Evolutionary conservation across 2,329 filamentous ascomycete genomes (phyloP).

Genomic region (Botryotinia convoluta): DNA sequence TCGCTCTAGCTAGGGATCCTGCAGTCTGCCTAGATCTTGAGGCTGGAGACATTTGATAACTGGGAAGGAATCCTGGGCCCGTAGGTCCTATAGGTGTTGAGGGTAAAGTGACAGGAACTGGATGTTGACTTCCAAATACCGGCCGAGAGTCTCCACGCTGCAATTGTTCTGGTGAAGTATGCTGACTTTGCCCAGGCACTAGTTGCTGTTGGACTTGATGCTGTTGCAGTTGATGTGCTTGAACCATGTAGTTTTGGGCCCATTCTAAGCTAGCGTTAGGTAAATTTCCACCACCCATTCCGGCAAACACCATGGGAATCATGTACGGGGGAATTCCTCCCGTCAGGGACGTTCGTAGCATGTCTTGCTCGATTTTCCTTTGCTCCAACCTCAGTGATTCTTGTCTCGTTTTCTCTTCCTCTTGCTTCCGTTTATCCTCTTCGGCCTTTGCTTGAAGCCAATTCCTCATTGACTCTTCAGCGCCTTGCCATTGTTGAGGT

Average conservation of each 20-base stretch:
- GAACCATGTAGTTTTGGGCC: slow-evolving; percentile 64
- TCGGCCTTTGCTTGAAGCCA: slow-evolving; percentile 72
- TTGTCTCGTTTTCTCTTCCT: slow-evolving; percentile 65
- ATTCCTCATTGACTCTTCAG: slow-evolving; percentile 67
- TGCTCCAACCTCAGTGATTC: slow-evolving; percentile 69
- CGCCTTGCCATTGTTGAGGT: slow-evolving; percentile 63
- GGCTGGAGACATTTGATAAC: slow-evolving; percentile 38
- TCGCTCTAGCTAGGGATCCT: slow-evolving; percentile 30
- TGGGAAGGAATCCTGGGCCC: slow-evolving; percentile 32
- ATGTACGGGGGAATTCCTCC: slow-evolving; percentile 71
- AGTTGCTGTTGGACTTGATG: slow-evolving; percentile 40
- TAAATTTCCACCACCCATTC: slow-evolving; percentile 62
- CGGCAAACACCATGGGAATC: slow-evolving; percentile 72
- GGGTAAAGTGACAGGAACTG: slow-evolving; percentile 32
- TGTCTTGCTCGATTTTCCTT: slow-evolving; percentile 68
- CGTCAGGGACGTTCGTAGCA: slow-evolving; percentile 65
- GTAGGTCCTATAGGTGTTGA: slow-evolving; percentile 35
- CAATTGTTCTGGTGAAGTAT: slow-evolving; percentile 53
- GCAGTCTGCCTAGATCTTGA: slow-evolving; percentile 35
- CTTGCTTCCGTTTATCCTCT: slow-evolving; percentile 70
- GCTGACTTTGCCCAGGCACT: slow-evolving; percentile 46
- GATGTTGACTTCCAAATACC: slow-evolving; percentile 30
- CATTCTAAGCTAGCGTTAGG: slow-evolving; percentile 63
- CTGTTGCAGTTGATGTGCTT: slow-evolving; percentile 49
- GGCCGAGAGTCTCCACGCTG: slow-evolving; percentile 52